Evolutionary conservation across 306 rosid species (phyloP), one percentile per base, ranked within the genome.

Genomic region (Hippophae tibetana): DNA sequence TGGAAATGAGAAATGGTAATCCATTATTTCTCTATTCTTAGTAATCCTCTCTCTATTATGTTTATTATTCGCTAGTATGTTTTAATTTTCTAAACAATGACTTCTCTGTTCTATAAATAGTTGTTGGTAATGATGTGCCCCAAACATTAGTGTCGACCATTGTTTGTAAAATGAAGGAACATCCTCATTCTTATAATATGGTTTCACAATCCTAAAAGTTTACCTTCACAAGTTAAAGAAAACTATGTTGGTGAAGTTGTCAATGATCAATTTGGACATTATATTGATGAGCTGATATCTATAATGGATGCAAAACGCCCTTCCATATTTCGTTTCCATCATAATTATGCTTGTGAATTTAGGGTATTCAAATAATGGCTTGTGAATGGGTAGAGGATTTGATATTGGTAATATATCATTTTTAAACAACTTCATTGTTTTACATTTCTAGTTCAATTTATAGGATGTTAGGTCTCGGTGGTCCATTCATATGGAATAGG

Each of bases 1-100:
- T 84, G 95, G 97, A 89, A 94, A 95, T 90, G 81, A 84, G 95
- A 72, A 71, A 64, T 84, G 76, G 66, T 72, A 38, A 70, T 65
- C 47, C 68, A 18, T 63, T 51, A 57, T 25, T 9, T 74, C 25
- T 54, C 61, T 46, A 44, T 18, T 57, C 26, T 49, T n/a, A 47
- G 53, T 42, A 54, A 57, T 27, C 65, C 50, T 66, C 54, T 61
- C 38, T 47, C 61, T 31, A 31, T 31, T 31, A 3, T 31, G 38
- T 47, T 14, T 5, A 60, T 3, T 9, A 26, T 3, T 31, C 3
- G 60, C 62, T 13, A 50, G 44, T 11, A 42, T n/a, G 48, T n/a
- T 18, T 25, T 46, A 42, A 43, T 49, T 14, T 10, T 44, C 60
- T 48, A 40, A 58, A 60, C 43, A 13, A 51, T 62, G 52, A 54